These are phyloP conservation scores for Schizophyllum commune DNA, from an alignment of 1,284 basidiomycete genomes.

Conservation along the genomic window DNA sequence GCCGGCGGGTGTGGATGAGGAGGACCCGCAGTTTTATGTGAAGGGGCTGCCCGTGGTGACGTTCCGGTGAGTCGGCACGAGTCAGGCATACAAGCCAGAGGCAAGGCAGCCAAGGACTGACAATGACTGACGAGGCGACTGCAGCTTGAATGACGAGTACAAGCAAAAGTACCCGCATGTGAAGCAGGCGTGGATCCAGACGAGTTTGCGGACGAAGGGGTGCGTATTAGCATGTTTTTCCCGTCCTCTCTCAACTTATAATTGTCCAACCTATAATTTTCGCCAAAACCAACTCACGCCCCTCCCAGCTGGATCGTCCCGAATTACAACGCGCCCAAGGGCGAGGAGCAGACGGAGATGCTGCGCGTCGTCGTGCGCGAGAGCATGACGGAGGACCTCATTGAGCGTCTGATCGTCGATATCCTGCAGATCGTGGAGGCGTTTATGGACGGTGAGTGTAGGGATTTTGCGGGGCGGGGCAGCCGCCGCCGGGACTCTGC, in stretches of 20 bases:
- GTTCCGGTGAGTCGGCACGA: constrained; percentile 52
- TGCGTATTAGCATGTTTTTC: constrained; percentile 50
- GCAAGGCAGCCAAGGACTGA: too few relatives aligned
- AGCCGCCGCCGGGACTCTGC: too few relatives aligned
- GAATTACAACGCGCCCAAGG: constrained; percentile 30
- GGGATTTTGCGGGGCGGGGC: not conserved
- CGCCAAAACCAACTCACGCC: not conserved
- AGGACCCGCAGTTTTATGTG: constrained; percentile 37
- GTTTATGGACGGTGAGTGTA: constrained; percentile 25
- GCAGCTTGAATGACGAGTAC: constrained; percentile 48
- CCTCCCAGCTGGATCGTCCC: not conserved
- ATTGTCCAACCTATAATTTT: not conserved
- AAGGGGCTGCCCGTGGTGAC: constrained; percentile 65
- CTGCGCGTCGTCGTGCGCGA: constrained; percentile 84
- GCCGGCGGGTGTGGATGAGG: constrained; percentile 18
- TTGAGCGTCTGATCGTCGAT: constrained; percentile 35
- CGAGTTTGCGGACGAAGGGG: constrained; percentile 44
- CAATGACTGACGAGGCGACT: not conserved
- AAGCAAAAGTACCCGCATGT: constrained; percentile 44
- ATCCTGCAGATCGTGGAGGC: constrained; percentile 34
- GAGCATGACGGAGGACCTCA: constrained; percentile 48
- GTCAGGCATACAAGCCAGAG: too few relatives aligned
- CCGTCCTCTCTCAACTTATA: not conserved
- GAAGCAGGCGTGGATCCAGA: constrained; percentile 59
- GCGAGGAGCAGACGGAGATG: constrained; percentile 46